Evolutionary conservation across 2,329 filamentous ascomycete species (phyloP).

Genomic region (Mycosphaerella arachidis): DNA sequence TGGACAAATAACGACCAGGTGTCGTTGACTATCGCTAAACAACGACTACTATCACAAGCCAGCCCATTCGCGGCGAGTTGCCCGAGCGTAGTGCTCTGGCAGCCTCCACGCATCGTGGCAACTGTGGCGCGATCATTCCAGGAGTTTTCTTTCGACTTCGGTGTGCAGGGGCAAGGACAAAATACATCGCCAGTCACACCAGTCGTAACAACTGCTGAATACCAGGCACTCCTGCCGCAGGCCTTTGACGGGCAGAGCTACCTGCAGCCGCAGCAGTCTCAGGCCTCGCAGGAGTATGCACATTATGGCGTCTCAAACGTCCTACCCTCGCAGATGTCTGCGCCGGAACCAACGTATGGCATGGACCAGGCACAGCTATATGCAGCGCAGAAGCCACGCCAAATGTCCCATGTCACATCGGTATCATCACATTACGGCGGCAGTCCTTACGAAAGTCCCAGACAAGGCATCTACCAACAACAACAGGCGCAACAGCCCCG

Average conservation of each 20-base stretch:
- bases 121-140: slow-evolving; percentile 46
- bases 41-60: slow-evolving; percentile 36
- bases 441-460: slow-evolving; percentile 29
- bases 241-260: slow-evolving; percentile 18
- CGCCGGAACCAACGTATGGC: slow-evolving; percentile 25
- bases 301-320: slow-evolving; percentile 29
- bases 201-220: slow-evolving; percentile 23
- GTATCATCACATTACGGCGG: slow-evolving; percentile 27
- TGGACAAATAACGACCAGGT: slow-evolving; percentile 10
- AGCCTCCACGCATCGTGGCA: slow-evolving; percentile 49
- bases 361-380: slow-evolving; percentile 28
- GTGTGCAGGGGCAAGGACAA: slow-evolving; percentile 36
- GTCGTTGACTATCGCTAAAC: slow-evolving; percentile 21
- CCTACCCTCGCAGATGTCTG: slow-evolving; percentile 27
- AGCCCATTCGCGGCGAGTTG: slow-evolving; percentile 44
- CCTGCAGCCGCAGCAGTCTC: slow-evolving; percentile 14
- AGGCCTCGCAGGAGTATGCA: slow-evolving; percentile 19
- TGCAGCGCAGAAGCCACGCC: slow-evolving; percentile 24
- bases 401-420: slow-evolving; percentile 15
- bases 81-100: slow-evolving; percentile 49
- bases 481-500: slow-evolving; percentile 25
- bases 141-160: slow-evolving; percentile 46
- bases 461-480: slow-evolving; percentile 33
- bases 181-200: slow-evolving; percentile 14
- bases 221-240: slow-evolving; percentile 27